Evolutionary conservation across 345 rosid species (phyloP), one percentile per base, ranked within the genome.

Genomic region (Arabis hirsuta): DNA sequence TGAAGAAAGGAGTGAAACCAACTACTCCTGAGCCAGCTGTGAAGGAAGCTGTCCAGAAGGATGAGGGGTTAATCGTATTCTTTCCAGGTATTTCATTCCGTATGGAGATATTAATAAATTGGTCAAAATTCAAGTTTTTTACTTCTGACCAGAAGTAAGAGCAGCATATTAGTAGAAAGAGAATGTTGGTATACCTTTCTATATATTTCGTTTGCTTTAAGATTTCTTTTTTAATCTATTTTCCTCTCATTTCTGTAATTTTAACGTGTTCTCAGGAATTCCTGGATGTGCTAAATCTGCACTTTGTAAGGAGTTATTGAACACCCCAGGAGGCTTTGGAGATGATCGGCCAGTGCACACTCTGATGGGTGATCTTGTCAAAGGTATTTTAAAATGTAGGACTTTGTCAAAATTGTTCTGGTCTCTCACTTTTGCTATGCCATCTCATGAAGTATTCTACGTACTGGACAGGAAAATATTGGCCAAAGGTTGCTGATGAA

Each of bases 271-370:
- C 66, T 52, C 79, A 95, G 99, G 99, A 69, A 89, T 95, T 83
- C 97, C 99, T 7, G 99, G 99, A 69, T 89, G 93, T 79, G 97
- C 99, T 20, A 95, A 95, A 80, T 91, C 99, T 66, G 96, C 99
- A 36, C 89, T 95, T 62, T 95, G 97, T 85, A 89, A 86, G 80
- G 97, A 95, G 73, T 73, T 95, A 67, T 67, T 89, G 50, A 90
- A 77, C 79, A 47, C 85, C 46, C 83, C 90, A 31, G 93, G 85
- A 73, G 84, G 84, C 69, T 79, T 95, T 71, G 99, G 86, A 77
- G 97, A 88, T 77, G 89, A 88, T 80, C 86, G 90, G 32, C 93
- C 92, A 2, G 79, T 91, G 64, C 84, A 88, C 57, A 88, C 85
- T 84, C 82, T 95, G 81, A 95, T 95, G 99, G 99, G 99, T 74